Base-by-base conservation (phyloP, 148 eudicot species). In the Camellia lanceoleosa region DNA sequence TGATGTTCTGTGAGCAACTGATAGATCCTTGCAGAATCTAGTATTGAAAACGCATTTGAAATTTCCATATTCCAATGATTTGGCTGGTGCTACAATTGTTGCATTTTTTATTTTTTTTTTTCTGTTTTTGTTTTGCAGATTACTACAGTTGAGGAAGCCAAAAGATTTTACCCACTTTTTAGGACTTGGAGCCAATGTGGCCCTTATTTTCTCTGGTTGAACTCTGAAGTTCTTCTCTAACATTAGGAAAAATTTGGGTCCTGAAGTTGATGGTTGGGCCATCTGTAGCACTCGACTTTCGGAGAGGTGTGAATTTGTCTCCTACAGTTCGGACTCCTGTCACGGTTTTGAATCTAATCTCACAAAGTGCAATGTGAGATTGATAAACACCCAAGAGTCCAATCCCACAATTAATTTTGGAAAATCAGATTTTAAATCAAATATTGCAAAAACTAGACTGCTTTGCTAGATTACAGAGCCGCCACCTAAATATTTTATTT, bases 241-340 rank as follows among this genome's bases (percentile, higher is more conserved):
- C 75, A 7, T 89, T 89, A 90, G 99, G 82, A 82, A 87, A 76
- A 84, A 83, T 76, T 85, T 97, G 80, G 94, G 92, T 59, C 99
- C 99, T 20, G 98, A 98, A 71, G 97, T 97, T 20, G 99, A 97
- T 85, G 99, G 99, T 68, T 97, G 99, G 99, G 98, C 99, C 30
- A 47, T 97, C 77, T 97, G 23, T 23, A 23, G 23, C 0, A 23
- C 23, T 23, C 23, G 23, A 23, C 23, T 23, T 23, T 23, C 23
- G 23, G 23, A 23, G 0, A 23, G 23, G 0, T 0, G 23, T 0
- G 23, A 23, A 23, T 23, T 23, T 0, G 23, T 23, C 23, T 23
- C 23, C 0, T 23, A 23, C 23, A 23, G 23, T 23, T 23, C 23
- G 0, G 23, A 23, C 23, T 23, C 23, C 23, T 23, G 23, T 23